Evolutionary conservation across 2,329 filamentous ascomycete species (phyloP), one percentile per base, ranked within the genome.

Genomic region (Zasmidium cellare): DNA sequence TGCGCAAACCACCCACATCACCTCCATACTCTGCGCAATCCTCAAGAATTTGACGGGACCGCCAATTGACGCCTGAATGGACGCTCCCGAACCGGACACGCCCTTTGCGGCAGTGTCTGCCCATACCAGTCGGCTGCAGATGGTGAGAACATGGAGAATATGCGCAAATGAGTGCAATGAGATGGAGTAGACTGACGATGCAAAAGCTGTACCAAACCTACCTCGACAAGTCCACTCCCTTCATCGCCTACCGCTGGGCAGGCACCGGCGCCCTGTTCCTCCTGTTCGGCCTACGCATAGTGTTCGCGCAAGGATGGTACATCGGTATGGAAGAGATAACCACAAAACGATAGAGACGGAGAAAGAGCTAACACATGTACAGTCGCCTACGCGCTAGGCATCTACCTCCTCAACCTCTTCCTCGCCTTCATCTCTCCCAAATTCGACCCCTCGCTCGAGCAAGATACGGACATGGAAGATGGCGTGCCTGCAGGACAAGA

Each of bases 321-420:
- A 97, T 99, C 66, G 92, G 92, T 96, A 82, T 64, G 80, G n/a
- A n/a, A 60, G 3, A 53, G 48, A 18, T 20, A 16, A 22, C 12
- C 12, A 25, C 2, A 9, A 9, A 19, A 16, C 14, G 20, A 49
- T 14, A 44, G 7, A 16, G 20, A 38, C 25, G 44, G 56, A 59
- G 50, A 64, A 41, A 41, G n/a, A n/a, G n/a, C n/a, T 41, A 23
- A 25, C 9, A 3, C 14, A 3, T 16, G 9, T 46, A 11, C 67
- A 96, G 94, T 99, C 70, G 93, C 92, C 67, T 99, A 99, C 77
- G 94, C 93, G 38, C 87, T 99, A 56, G 94, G 93, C 68, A 99
- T 99, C 78, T 99, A 99, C 82, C 90, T 99, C 49, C 87, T 99
- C 61, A 99, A 99, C 80, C 87, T 99, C 60, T 99, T 99, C 84